Evolutionary conservation across 2,329 filamentous ascomycete genomes (phyloP).

Genomic region (Monosporascus sp.): DNA sequence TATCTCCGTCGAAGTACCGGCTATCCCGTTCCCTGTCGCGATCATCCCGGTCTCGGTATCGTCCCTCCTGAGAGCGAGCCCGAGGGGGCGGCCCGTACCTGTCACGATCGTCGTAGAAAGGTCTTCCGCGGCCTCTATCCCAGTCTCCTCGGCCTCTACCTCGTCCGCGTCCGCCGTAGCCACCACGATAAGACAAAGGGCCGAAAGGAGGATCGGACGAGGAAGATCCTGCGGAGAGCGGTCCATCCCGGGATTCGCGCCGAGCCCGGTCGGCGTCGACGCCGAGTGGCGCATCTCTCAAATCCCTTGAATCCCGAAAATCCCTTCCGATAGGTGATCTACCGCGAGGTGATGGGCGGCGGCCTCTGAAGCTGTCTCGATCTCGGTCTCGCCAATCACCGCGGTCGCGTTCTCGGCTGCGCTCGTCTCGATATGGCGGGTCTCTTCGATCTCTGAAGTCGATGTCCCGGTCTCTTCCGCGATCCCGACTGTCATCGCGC

Average conservation of each 20-base stretch:
- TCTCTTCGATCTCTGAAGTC: conserved; percentile 54
- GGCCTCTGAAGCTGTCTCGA: conserved; percentile 49
- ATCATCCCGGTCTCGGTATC: conserved; percentile 47
- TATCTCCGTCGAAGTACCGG: conserved; percentile 31
- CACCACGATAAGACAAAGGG: conserved; percentile 48
- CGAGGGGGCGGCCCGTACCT: conserved; percentile 39
- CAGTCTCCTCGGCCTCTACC: conserved; percentile 48
- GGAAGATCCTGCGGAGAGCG: conserved; percentile 65
- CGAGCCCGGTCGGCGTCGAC: conserved; percentile 63
- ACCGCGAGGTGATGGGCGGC: conserved; percentile 55
- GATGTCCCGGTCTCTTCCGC: conserved; percentile 53
- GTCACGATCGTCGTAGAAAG: conserved; percentile 60
- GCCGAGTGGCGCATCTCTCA: conserved; percentile 50
- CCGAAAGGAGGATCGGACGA: conserved; percentile 63
- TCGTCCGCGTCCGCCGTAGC: conserved; percentile 51
- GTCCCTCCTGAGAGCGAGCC: conserved; percentile 61
- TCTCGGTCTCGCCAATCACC: conserved; percentile 48
- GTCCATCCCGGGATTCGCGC: conserved; percentile 66
- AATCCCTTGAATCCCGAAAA: conserved; percentile 52
- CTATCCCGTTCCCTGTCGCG: conserved; percentile 32
- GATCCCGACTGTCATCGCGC: conserved; percentile 59
- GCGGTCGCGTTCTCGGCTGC: conserved; percentile 52
- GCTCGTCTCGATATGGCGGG: conserved; percentile 50
- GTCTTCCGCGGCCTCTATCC: conserved; percentile 43
- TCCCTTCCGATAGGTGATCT: conserved; percentile 62